These are phyloP conservation scores for Albugo laibachii DNA, from an alignment of 352 stramenopile genomes.

Conservation along the genomic window DNA sequence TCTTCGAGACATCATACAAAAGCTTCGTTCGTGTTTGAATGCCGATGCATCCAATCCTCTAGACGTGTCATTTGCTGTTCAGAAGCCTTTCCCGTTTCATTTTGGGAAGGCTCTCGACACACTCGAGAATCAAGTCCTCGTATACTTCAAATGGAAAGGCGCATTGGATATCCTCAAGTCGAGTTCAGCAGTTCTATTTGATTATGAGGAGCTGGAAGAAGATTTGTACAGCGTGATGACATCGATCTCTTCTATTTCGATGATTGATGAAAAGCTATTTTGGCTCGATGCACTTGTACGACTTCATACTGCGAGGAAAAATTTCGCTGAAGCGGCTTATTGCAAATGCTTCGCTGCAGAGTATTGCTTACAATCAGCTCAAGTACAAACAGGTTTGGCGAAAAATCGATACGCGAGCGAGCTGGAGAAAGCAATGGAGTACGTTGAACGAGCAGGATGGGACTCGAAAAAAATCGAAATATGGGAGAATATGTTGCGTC, in stretches of 20 bases:
- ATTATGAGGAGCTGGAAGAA: conserved; percentile 53
- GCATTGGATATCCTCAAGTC: too few relatives aligned
- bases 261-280: conserved; percentile 29
- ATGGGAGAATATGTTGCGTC: conserved; percentile 22
- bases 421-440: conserved; percentile 16
- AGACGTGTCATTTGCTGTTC: neutral
- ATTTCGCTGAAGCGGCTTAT: conserved; percentile 33
- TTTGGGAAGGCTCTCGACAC: conserved; percentile 19
- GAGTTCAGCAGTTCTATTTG: neutral
- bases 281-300: conserved; percentile 38
- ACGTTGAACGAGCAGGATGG: conserved; percentile 26
- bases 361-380: conserved; percentile 17
- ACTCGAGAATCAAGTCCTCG: conserved; percentile 27
- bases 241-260: conserved; percentile 31
- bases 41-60: neutral
- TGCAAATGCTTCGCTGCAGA: conserved; percentile 19
- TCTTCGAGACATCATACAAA: conserved; percentile 1
- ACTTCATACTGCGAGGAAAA: conserved; percentile 19
- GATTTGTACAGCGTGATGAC: conserved; percentile 20
- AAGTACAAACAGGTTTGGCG: neutral
- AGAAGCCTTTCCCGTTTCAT: neutral
- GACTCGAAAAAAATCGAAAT: conserved; percentile 28
- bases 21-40: conserved; percentile 1
- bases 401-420: conserved; percentile 7
- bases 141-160: conserved; percentile 29